Percentiles rank a stretch among this genome's conserved stretches.
phyloP scores from a whole-genome alignment of 352 stramenopile species.

The Globisporangium canariense region DNA sequence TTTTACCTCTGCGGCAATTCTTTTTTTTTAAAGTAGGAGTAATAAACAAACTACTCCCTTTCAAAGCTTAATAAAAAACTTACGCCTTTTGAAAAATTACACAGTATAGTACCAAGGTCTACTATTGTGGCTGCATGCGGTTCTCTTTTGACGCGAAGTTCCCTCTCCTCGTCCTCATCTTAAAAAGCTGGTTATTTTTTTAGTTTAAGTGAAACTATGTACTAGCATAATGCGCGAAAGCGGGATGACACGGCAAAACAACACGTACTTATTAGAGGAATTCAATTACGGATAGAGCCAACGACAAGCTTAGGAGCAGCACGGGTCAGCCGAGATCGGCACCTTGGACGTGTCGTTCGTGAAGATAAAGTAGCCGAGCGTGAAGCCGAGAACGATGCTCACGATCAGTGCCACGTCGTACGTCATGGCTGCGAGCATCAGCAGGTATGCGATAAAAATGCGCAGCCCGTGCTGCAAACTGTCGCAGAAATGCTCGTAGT shows the following conservation, averaged over 20 bases:
- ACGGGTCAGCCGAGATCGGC: conserved; percentile 62
- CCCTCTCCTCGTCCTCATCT: too few relatives aligned
- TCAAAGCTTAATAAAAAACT: too few relatives aligned
- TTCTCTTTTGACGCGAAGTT: too few relatives aligned
- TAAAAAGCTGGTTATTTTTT: too few relatives aligned
- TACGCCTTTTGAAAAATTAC: too few relatives aligned
- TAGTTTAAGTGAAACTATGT: too few relatives aligned
- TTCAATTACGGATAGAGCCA: not conserved
- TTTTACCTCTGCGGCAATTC: too few relatives aligned
- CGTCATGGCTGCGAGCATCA: conserved; percentile 82
- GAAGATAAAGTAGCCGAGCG: conserved; percentile 64
- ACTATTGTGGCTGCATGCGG: too few relatives aligned
- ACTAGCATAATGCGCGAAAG: too few relatives aligned
- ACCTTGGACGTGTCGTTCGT: conserved; percentile 69
- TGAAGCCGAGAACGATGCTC: conserved; percentile 65
- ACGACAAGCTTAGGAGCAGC: conserved; percentile 35
- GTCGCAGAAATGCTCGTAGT: conserved; percentile 55
- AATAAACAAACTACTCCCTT: too few relatives aligned
- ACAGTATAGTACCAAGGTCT: too few relatives aligned
- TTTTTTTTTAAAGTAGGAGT: too few relatives aligned
- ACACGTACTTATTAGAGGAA: not conserved
- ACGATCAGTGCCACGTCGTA: conserved; percentile 64
- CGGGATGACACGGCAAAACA: not conserved
- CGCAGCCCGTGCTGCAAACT: conserved; percentile 54
- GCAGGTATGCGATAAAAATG: conserved; percentile 74